These are phyloP conservation scores for Bretschneidera sinensis DNA, from an alignment of 345 rosid genomes.

Conservation along the genomic window DNA sequence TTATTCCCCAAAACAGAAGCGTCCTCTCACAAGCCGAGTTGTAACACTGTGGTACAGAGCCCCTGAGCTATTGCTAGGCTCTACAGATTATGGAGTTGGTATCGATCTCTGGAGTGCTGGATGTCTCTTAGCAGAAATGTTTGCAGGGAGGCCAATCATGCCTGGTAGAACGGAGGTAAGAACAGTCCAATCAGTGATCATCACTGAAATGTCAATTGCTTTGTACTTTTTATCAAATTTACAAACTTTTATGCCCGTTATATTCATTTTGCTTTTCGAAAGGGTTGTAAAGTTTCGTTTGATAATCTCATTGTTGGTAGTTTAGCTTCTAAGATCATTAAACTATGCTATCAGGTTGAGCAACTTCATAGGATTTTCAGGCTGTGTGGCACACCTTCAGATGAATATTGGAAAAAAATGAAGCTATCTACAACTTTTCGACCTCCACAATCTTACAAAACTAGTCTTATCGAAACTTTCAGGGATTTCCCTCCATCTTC, in stretches of 20 bases:
- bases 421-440: constrained; percentile 66
- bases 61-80: constrained; percentile 72
- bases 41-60: constrained; percentile 95
- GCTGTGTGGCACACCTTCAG: constrained; percentile 83
- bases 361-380: constrained; percentile 82
- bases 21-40: constrained; percentile 71
- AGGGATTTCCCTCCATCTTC: constrained; percentile 57
- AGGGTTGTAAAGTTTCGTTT: neutral
- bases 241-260: neutral
- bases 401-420: constrained; percentile 79
- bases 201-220: neutral
- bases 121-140: constrained; percentile 76
- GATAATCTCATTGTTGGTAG: neutral
- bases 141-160: constrained; percentile 74
- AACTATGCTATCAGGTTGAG: constrained; percentile 48
- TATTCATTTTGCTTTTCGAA: neutral
- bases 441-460: constrained; percentile 71
- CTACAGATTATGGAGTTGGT: constrained; percentile 79
- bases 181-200: neutral
- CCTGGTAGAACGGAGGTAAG: constrained; percentile 88
- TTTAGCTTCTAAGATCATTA: constrained; percentile 6
- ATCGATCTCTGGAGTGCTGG: constrained; percentile 94
- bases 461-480: constrained; percentile 57
- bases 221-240: neutral
- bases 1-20: constrained; percentile 43